Conservation (phyloP, 1,139 yeast genomes). For the Geotrichum fermentans region DNA sequence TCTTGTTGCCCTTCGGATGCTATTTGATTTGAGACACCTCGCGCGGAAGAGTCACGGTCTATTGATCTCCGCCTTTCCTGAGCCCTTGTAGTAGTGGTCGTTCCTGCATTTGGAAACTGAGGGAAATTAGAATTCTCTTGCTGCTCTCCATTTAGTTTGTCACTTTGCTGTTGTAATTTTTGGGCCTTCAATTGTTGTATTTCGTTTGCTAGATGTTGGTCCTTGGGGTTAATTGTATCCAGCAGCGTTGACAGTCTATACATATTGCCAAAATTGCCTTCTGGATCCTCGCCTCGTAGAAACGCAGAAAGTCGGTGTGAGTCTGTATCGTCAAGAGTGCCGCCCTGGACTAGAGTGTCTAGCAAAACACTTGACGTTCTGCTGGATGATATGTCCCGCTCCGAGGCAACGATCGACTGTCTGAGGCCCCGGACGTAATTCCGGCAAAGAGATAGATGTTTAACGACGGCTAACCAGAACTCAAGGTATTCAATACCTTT, state of each 20-base stretch:
- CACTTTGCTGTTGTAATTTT: constrained; percentile 10
- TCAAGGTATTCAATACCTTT: constrained; percentile 75
- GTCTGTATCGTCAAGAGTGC: constrained; percentile 49
- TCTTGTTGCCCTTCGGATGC: too few species aligned
- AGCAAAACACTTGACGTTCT: constrained; percentile 49
- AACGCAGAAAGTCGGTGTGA: constrained; percentile 50
- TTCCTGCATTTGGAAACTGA: constrained; percentile 5
- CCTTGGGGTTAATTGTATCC: constrained; percentile 61
- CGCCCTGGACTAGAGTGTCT: constrained; percentile 53
- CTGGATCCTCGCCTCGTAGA: constrained; percentile 50
- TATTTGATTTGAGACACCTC: too few species aligned
- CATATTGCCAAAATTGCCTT: constrained; percentile 35
- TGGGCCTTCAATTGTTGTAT: constrained; percentile 13
- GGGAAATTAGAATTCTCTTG: background rate
- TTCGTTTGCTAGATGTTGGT: constrained; percentile 32
- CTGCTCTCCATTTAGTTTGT: constrained; percentile 5
- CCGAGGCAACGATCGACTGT: constrained; percentile 39
- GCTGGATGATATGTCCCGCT: constrained; percentile 32
- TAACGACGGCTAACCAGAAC: constrained; percentile 78
- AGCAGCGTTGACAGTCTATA: constrained; percentile 33
- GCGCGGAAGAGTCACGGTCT: too few species aligned
- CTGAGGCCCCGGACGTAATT: constrained; percentile 77
- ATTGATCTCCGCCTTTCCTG: constrained; percentile 13
- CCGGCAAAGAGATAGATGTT: constrained; percentile 80
- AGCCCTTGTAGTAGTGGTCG: constrained; percentile 14